Evolutionary conservation across 176 grass and related monocot species (phyloP).

Genomic region (Phragmites australis): DNA sequence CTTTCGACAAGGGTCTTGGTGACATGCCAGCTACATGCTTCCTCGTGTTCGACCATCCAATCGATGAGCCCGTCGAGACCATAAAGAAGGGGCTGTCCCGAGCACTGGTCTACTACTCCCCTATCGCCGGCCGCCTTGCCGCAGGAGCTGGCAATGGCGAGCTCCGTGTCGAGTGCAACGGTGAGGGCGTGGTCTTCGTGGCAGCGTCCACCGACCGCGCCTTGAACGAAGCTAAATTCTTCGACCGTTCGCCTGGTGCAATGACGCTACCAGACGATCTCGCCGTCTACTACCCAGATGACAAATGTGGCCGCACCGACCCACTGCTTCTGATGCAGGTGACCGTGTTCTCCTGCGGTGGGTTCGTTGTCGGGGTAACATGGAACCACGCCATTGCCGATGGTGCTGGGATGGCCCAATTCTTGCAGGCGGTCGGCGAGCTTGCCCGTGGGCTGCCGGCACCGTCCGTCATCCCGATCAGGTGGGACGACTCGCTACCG

Average conservation of each 20-base stretch:
- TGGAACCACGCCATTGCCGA: constrained; percentile 10
- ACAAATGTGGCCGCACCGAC: not conserved
- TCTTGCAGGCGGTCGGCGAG: constrained; percentile 12
- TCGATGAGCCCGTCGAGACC: not conserved
- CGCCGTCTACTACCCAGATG: not conserved
- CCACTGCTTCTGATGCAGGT: constrained; percentile 8
- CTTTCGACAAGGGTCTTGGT: not conserved
- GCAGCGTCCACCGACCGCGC: not conserved
- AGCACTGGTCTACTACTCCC: constrained; percentile 2
- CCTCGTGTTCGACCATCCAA: not conserved
- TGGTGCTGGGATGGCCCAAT: not conserved
- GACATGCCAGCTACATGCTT: not conserved
- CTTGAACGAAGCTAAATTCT: not conserved
- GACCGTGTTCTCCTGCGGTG: constrained; percentile 8
- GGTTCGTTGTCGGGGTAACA: not conserved
- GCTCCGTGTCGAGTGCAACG: not conserved
- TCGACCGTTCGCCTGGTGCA: not conserved
- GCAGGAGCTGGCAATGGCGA: not conserved
- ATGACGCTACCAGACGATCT: not conserved
- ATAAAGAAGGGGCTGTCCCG: not conserved
- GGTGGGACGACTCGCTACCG: not conserved
- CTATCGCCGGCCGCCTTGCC: not conserved
- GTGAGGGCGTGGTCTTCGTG: constrained; percentile 5
- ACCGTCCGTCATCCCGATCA: not conserved
- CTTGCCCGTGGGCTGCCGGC: not conserved